These are phyloP conservation scores for Hapsidospora chrysogenum DNA, from an alignment of 495 filamentous ascomycete genomes.

Conservation along the genomic window DNA sequence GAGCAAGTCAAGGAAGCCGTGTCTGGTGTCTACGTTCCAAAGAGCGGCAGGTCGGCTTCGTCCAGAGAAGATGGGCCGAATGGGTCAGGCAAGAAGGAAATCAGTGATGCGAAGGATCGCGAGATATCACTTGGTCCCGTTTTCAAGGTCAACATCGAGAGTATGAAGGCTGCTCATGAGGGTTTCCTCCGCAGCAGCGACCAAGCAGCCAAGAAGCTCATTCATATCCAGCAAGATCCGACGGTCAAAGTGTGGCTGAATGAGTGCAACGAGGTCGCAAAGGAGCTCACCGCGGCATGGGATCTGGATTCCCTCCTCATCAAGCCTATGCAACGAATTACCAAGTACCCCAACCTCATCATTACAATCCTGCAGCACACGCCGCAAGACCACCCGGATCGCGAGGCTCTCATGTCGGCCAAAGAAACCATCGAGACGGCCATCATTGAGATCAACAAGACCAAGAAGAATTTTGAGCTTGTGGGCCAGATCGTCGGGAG, in stretches of 20 bases:
- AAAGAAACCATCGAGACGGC: constrained; percentile 48
- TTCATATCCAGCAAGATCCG: constrained; percentile 50
- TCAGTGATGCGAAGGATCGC: constrained; percentile 44
- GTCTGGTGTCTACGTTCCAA: constrained; percentile 48
- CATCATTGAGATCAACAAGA: constrained; percentile 73
- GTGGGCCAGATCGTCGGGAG: constrained; percentile 73
- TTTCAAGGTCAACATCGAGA: constrained; percentile 52
- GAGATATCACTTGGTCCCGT: constrained; percentile 62
- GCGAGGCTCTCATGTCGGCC: constrained; percentile 44
- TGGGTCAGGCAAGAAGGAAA: constrained; percentile 12
- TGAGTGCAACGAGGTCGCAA: constrained; percentile 75
- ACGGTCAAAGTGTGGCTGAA: constrained; percentile 79
- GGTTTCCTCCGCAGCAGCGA: constrained; percentile 79
- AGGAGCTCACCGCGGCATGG: constrained; percentile 85
- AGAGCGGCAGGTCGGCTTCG: constrained; percentile 23
- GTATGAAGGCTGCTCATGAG: constrained; percentile 74
- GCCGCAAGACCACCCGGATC: constrained; percentile 67
- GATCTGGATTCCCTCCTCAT: constrained; percentile 84
- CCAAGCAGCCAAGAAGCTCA: constrained; percentile 60
- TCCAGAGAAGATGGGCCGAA: constrained; percentile 16
- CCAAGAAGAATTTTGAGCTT: constrained; percentile 79
- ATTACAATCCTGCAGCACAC: constrained; percentile 63
- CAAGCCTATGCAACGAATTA: constrained; percentile 83
- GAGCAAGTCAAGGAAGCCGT: constrained; percentile 63
- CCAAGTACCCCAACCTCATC: constrained; percentile 82